A percentile compares a stretch with the other conserved stretches of the same genome.
Conservation (phyloP, 768 basidiomycete species). For the Lactarius sp. region DNA sequence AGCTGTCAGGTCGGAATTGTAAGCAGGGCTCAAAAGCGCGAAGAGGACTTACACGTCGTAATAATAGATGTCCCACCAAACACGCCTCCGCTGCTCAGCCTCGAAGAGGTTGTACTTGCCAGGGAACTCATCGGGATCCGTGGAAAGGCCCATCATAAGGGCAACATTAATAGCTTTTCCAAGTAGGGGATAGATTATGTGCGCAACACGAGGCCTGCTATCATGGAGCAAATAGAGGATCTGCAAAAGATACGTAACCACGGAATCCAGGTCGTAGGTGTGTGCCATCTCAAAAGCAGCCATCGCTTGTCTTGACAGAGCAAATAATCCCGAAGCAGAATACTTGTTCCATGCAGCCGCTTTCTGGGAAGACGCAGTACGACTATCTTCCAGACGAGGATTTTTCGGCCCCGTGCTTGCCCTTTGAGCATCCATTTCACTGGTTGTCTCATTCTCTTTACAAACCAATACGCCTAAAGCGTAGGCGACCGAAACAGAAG, state of each 20-base stretch:
- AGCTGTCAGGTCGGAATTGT: conserved; percentile 38
- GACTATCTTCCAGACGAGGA: conserved; percentile 22
- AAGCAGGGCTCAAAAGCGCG: not conserved
- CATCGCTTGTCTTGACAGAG: conserved; percentile 47
- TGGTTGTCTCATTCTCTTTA: conserved; percentile 23
- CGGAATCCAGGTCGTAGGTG: conserved; percentile 50
- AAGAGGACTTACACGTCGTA: conserved; percentile 61
- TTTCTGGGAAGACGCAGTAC: conserved; percentile 11
- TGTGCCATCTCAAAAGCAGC: conserved; percentile 40
- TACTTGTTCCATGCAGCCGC: conserved; percentile 17
- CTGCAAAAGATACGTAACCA: conserved; percentile 56
- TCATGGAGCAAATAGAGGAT: conserved; percentile 51
- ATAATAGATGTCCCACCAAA: conserved; percentile 80
- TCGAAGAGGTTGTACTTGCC: conserved; percentile 47
- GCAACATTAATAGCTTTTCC: conserved; percentile 69
- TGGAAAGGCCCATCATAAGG: conserved; percentile 55
- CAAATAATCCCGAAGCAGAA: conserved; percentile 37
- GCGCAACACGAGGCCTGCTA: conserved; percentile 41
- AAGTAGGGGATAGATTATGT: conserved; percentile 42
- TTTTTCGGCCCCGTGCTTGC: conserved; percentile 11
- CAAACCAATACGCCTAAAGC: conserved; percentile 23
- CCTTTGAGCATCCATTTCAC: conserved; percentile 16
- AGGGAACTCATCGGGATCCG: conserved; percentile 52
- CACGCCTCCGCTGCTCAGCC: conserved; percentile 46
- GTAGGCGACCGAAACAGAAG: conserved; percentile 23